Percentiles rank a stretch among this genome's conserved stretches.
These are phyloP conservation scores for Pilasporangium apinafurcum DNA, from an alignment of 352 stramenopile species.

Conservation along the genomic window DNA sequence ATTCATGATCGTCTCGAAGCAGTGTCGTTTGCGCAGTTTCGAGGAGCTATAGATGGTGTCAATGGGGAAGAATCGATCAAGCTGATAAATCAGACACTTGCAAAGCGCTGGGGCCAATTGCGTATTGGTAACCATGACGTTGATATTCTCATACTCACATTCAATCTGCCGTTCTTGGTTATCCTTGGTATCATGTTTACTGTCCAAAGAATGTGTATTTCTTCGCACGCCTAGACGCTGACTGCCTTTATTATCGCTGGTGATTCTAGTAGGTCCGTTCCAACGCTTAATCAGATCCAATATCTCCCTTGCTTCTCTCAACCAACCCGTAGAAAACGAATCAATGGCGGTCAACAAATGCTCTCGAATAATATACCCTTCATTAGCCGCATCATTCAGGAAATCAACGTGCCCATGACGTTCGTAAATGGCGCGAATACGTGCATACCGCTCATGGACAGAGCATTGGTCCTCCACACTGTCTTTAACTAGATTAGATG, in stretches of 20 bases:
- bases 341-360: conserved; percentile 70
- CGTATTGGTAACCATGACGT: conserved; percentile 80
- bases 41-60: conserved; percentile 73
- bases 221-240: too few relatives aligned
- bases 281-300: conserved; percentile 48
- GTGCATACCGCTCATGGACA: conserved; percentile 39
- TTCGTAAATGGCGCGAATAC: conserved; percentile 79
- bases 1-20: conserved; percentile 68
- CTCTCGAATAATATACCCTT: conserved; percentile 64
- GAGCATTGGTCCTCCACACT: conserved; percentile 1
- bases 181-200: conserved; percentile 4
- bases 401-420: conserved; percentile 56
- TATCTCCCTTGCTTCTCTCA: conserved; percentile 51
- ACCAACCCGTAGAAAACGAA: conserved; percentile 61
- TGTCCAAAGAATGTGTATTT: too few relatives aligned
- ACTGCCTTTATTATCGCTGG: not conserved
- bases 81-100: conserved; percentile 80
- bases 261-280: too few relatives aligned
- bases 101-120: conserved; percentile 73
- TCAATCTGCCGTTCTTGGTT: conserved; percentile 14
- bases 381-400: conserved; percentile 46
- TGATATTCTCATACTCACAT: conserved; percentile 46
- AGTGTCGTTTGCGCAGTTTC: conserved; percentile 70
- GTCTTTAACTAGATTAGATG: not conserved
- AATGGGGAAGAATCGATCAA: conserved; percentile 72